Evolutionary conservation across 129 eudicot genomes (phyloP).

Genomic region (Helichrysum umbraculigerum): DNA sequence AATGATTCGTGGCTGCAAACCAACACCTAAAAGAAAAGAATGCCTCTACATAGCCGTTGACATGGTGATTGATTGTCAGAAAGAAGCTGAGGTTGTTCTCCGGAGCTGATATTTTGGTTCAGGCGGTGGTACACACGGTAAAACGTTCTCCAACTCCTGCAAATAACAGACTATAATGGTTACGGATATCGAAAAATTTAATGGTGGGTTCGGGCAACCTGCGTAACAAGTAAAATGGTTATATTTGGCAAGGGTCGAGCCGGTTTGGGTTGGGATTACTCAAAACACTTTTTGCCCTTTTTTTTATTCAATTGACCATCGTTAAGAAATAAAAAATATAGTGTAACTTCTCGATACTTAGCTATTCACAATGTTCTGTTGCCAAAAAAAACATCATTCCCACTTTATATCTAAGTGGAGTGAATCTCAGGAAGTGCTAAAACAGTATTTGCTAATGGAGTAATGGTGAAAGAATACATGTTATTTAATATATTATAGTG

Average conservation of each 20-base stretch:
- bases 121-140: constrained; percentile 67
- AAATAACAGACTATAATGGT: constrained; percentile 22
- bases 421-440: not conserved
- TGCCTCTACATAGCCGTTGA: constrained; percentile 32
- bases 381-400: not conserved
- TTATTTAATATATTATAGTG: not conserved
- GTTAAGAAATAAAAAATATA: not conserved
- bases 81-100: constrained; percentile 67
- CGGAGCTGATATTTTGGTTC: constrained; percentile 78
- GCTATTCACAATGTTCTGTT: not conserved
- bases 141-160: constrained; percentile 72
- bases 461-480: not conserved
- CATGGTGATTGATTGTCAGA: constrained; percentile 29
- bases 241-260: not conserved
- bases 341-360: not conserved
- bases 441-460: not conserved
- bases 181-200: not conserved
- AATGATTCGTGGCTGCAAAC: not conserved
- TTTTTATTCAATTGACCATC: not conserved
- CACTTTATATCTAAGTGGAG: not conserved
- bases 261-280: not conserved
- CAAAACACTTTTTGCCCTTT: not conserved
- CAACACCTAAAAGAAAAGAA: constrained; percentile 1
- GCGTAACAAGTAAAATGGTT: not conserved
- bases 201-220: not conserved